Evolutionary conservation across 306 rosid genomes (phyloP).

Genomic region (Astragalus membranaceus): DNA sequence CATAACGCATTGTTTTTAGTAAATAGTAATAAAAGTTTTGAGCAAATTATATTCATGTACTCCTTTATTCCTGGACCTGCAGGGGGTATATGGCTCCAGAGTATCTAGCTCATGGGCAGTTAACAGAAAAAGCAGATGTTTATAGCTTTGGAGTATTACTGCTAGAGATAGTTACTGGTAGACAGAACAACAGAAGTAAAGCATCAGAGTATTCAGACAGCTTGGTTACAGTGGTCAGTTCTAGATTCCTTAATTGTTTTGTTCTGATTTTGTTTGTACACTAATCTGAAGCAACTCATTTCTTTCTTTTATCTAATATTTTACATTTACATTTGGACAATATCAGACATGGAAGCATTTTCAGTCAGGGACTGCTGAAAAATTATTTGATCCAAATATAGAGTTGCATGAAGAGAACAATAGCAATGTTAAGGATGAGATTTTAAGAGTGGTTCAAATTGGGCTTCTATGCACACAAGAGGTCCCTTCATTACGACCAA

Average conservation of each 20-base stretch:
- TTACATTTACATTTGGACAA: not conserved
- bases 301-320: not conserved
- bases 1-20: not conserved
- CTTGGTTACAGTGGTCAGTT: constrained; percentile 57
- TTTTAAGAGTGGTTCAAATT: constrained; percentile 63
- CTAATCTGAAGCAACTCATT: not conserved
- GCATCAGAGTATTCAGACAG: constrained; percentile 64
- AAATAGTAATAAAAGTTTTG: not conserved
- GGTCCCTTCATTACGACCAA: constrained; percentile 58
- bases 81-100: constrained; percentile 98
- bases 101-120: constrained; percentile 87
- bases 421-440: constrained; percentile 29
- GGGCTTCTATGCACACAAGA: constrained; percentile 93
- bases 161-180: constrained; percentile 65
- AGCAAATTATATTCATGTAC: not conserved
- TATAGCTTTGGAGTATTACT: constrained; percentile 80
- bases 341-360: constrained; percentile 83
- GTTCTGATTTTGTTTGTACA: not conserved
- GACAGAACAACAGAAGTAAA: constrained; percentile 73
- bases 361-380: constrained; percentile 51
- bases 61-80: constrained; percentile 4
- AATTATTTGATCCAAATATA: constrained; percentile 64
- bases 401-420: constrained; percentile 36
- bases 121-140: constrained; percentile 84
- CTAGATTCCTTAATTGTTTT: not conserved